Conservation (phyloP, 139 green algal species). For the Gonium pectorale region DNA sequence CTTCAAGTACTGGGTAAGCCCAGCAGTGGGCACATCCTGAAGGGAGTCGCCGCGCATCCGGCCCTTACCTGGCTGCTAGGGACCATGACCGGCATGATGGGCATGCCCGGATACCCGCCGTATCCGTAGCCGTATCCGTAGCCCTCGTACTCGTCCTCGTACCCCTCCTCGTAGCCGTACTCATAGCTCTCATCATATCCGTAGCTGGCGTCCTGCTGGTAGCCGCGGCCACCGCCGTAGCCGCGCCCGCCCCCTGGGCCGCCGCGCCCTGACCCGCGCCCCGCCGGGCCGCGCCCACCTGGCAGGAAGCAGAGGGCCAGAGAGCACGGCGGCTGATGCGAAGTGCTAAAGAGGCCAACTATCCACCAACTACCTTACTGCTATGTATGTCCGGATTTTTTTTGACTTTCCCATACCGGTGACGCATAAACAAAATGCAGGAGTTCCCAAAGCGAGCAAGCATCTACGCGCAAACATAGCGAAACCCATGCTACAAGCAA, state of each 20-base stretch:
- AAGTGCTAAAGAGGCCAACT: too few relatives aligned
- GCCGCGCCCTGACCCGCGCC: slow-evolving; percentile 20
- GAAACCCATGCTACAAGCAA: too few relatives aligned
- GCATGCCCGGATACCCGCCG: slow-evolving; percentile 36
- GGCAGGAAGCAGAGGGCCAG: background rate
- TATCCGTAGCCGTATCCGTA: slow-evolving; percentile 43
- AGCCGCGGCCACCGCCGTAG: slow-evolving; percentile 1
- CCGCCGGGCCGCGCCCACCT: slow-evolving; percentile 14
- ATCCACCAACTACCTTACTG: too few relatives aligned
- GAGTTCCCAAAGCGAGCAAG: too few relatives aligned
- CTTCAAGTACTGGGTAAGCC: too few relatives aligned
- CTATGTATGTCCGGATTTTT: too few relatives aligned
- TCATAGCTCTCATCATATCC: slow-evolving; percentile 4
- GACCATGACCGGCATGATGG: slow-evolving; percentile 34
- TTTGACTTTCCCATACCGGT: too few relatives aligned
- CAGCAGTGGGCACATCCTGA: too few relatives aligned
- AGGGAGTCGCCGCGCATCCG: too few relatives aligned
- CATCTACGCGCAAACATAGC: too few relatives aligned
- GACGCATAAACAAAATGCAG: too few relatives aligned
- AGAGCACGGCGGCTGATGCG: too few relatives aligned
- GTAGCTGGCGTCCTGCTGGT: slow-evolving; percentile 1
- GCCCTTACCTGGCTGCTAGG: slow-evolving; percentile 36
- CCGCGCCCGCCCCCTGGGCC: slow-evolving; percentile 22
- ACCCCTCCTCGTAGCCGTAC: slow-evolving; percentile 17
- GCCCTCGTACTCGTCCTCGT: slow-evolving; percentile 41